phyloP scores from a whole-genome alignment of 768 basidiomycete genomes.

The Suillus ampliporus region DNA sequence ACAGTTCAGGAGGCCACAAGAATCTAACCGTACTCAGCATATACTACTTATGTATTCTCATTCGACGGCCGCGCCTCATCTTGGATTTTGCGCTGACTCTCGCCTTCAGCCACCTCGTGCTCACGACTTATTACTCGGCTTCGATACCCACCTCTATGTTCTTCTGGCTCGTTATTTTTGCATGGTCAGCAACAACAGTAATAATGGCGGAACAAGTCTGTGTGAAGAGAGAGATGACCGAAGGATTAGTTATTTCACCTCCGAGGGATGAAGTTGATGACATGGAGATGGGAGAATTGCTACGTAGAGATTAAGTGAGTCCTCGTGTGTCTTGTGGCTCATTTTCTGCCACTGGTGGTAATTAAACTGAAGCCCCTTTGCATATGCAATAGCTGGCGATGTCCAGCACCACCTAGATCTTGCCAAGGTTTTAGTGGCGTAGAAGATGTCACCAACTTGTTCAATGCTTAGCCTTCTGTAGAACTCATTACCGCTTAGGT shows the following conservation, averaged over 20 bases:
- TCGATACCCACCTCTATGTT: constrained; percentile 85
- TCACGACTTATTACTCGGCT: constrained; percentile 84
- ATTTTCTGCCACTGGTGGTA: neutral
- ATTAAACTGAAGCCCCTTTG: neutral
- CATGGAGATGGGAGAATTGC: constrained; percentile 55
- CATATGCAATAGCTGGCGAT: neutral
- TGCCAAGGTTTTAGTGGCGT: constrained; percentile 5
- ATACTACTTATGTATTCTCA: constrained; percentile 83
- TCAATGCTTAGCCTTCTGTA: neutral
- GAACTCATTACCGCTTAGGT: constrained; percentile 7
- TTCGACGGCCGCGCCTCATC: constrained; percentile 91
- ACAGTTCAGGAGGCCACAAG: constrained; percentile 10
- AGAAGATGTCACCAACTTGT: constrained; percentile 4
- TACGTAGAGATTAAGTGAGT: constrained; percentile 67
- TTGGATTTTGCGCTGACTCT: constrained; percentile 95
- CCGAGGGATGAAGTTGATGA: constrained; percentile 54
- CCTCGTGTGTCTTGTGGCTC: neutral
- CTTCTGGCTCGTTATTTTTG: constrained; percentile 86
- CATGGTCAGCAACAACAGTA: constrained; percentile 74
- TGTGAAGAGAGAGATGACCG: constrained; percentile 87
- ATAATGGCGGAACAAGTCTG: constrained; percentile 90
- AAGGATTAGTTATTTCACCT: constrained; percentile 67
- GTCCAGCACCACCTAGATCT: neutral
- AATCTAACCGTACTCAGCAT: constrained; percentile 45
- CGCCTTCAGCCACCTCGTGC: constrained; percentile 87